phyloP scores from a whole-genome alignment of 2,329 filamentous ascomycete genomes.

The Aspergillus versicolor region DNA sequence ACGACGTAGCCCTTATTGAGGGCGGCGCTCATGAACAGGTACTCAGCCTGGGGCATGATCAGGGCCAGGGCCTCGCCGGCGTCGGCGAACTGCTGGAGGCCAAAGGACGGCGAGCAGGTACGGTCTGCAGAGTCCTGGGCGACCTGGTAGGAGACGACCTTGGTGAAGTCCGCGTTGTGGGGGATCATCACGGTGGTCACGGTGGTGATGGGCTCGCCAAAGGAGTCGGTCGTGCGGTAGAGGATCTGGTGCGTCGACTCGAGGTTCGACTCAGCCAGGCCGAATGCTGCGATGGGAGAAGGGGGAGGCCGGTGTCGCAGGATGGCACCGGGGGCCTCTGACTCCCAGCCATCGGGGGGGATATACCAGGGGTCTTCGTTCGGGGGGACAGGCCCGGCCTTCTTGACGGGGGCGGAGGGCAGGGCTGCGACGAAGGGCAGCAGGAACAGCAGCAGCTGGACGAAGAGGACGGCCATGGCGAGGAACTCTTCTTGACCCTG shows the following conservation, averaged over 20 bases:
- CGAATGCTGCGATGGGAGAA: constrained; percentile 24
- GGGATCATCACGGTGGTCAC: constrained; percentile 43
- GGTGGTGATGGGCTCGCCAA: constrained; percentile 36
- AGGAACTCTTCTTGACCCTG: too few species aligned
- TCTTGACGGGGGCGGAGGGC: background rate
- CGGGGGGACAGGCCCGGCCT: constrained; percentile 16
- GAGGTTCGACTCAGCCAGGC: constrained; percentile 22
- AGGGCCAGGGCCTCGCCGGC: constrained; percentile 33
- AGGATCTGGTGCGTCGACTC: constrained; percentile 36
- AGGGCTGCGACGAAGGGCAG: constrained; percentile 1
- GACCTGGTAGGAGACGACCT: constrained; percentile 44
- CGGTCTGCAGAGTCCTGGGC: constrained; percentile 29
- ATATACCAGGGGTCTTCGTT: constrained; percentile 30
- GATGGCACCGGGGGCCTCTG: constrained; percentile 25
- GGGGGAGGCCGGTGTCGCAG: constrained; percentile 25
- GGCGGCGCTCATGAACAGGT: constrained; percentile 33
- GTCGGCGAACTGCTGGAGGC: constrained; percentile 33
- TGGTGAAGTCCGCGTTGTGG: constrained; percentile 27
- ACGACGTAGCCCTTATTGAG: constrained; percentile 50
- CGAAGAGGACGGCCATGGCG: constrained; percentile 3
- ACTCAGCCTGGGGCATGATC: constrained; percentile 33
- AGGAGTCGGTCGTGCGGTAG: constrained; percentile 41
- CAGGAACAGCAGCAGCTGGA: constrained; percentile 6
- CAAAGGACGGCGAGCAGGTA: constrained; percentile 30
- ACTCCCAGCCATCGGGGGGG: constrained; percentile 28